Evolutionary conservation across 345 rosid species (phyloP).

Genomic region (Citrus medica): DNA sequence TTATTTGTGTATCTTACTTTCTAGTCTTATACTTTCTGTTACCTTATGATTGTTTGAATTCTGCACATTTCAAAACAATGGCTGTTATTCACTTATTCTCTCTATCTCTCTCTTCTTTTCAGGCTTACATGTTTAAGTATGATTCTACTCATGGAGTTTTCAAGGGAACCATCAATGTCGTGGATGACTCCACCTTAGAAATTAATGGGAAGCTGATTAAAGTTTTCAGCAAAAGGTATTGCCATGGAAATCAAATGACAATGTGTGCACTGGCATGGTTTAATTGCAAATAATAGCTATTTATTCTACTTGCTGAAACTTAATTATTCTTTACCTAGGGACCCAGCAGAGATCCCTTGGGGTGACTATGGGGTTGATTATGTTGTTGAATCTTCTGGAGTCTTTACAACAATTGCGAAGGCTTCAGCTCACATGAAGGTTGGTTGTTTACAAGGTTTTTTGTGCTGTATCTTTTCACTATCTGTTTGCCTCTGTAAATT

Average conservation of each 20-base stretch:
- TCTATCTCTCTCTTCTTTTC: conserved; percentile 22
- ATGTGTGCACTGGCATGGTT: background rate
- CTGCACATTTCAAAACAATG: background rate
- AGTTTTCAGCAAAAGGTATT: conserved; percentile 72
- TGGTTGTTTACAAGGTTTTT: conserved; percentile 4
- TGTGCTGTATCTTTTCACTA: background rate
- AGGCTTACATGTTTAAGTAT: conserved; percentile 98
- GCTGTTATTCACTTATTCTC: background rate
- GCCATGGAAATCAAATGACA: conserved; percentile 8
- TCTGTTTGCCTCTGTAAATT: background rate
- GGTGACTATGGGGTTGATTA: conserved; percentile 86
- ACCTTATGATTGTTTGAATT: background rate
- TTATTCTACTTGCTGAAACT: conserved; percentile 5
- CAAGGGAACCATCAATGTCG: conserved; percentile 64
- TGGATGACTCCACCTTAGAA: conserved; percentile 84
- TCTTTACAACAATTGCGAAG: conserved; percentile 81
- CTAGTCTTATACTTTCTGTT: background rate
- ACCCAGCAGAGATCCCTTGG: conserved; percentile 98
- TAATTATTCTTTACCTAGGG: conserved; percentile 39
- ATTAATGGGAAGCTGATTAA: conserved; percentile 82
- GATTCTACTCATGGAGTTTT: conserved; percentile 96
- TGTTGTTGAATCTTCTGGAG: conserved; percentile 95
- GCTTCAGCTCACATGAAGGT: conserved; percentile 90
- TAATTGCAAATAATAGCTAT: background rate
- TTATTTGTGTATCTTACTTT: background rate